A percentile compares a stretch with the other conserved stretches of the same genome.
phyloP scores from a whole-genome alignment of 345 rosid genomes.

The Citrus trifoliata region DNA sequence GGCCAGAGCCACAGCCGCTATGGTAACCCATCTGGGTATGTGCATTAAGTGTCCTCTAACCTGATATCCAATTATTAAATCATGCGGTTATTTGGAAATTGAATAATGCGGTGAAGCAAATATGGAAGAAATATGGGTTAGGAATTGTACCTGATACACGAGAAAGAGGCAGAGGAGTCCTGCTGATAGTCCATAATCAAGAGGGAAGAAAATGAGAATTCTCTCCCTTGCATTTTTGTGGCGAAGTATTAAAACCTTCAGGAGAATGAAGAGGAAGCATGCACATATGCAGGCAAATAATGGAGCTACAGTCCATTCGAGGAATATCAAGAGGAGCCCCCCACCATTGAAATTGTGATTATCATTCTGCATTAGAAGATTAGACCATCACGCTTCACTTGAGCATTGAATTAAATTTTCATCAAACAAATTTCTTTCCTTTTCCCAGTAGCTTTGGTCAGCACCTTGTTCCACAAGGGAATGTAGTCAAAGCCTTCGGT shows the following conservation, averaged over 20 bases:
- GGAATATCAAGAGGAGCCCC: slow-evolving; percentile 26
- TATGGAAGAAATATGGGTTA: not conserved
- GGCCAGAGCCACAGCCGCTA: slow-evolving; percentile 22
- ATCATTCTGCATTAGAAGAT: slow-evolving; percentile 20
- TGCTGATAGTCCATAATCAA: slow-evolving; percentile 29
- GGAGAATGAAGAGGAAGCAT: slow-evolving; percentile 12
- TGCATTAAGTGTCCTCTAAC: slow-evolving; percentile 12
- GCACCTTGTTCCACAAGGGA: slow-evolving; percentile 30
- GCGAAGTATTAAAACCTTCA: slow-evolving; percentile 23
- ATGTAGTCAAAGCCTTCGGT: slow-evolving; percentile 23
- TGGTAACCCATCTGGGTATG: slow-evolving; percentile 14
- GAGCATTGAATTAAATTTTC: not conserved
- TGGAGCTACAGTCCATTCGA: slow-evolving; percentile 36
- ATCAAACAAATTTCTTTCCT: not conserved
- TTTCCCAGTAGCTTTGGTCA: not conserved
- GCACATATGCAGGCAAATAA: slow-evolving; percentile 22
- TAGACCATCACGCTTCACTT: not conserved
- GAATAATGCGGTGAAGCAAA: not conserved
- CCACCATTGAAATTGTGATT: slow-evolving; percentile 27
- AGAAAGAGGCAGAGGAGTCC: slow-evolving; percentile 34
- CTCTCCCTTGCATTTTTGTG: slow-evolving; percentile 24
- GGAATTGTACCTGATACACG: slow-evolving; percentile 15
- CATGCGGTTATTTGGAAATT: not conserved
- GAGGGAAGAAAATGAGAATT: slow-evolving; percentile 28
- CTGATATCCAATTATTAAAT: slow-evolving; percentile 17